Base-by-base conservation (phyloP, 2,329 filamentous ascomycete genomes). In the Clonostachys chloroleuca region DNA sequence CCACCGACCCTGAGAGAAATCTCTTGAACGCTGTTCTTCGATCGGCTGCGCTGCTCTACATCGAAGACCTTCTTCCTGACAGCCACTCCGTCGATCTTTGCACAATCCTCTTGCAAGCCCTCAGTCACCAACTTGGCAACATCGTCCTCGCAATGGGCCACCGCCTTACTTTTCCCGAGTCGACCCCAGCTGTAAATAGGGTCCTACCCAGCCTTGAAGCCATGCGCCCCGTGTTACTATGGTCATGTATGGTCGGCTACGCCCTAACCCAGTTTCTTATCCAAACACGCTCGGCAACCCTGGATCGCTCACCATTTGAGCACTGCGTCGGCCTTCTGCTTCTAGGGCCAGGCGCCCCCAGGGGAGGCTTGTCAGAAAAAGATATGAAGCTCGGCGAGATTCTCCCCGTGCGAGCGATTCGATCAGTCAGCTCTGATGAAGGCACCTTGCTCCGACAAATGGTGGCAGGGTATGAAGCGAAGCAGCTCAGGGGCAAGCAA, bases 11-110 rank as follows among this genome's bases (percentile, higher is more conserved):
- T 8, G 36, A n/a, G 36, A n/a, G 14, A 8, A 53, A 54, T 33
- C 41, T 48, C 2, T 52, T 64, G 13, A 58, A 65, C 40, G 53
- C 59, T 1, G 54, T 59, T 10, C 48, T 66, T 39, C 59, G 64
- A 14, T 54, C 62, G 14, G 53, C 54, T 33, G 55, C 52, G 10
- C 51, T 67, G 17, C 54, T 66, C 3, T 63, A 58, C 46, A 51
- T 65, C 20, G 63, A 65, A 42, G 59, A 64, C 37, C 54, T 62
- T 10, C 51, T 66, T 2, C 62, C 63, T 2, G 60, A 63, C 44
- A 61, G 60, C 14, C 54, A 56, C 44, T 64, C 62, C 40, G 42
- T 63, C 1, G 60, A 62, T 47, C 60, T 59, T 18, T 64, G 62
- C 44, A 55, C 53, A 6, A 55, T 64, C 4, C 51, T 64, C 16